These are phyloP conservation scores for Pyrenochaeta sp. DNA, from an alignment of 2,329 filamentous ascomycete genomes.

Conservation along the genomic window DNA sequence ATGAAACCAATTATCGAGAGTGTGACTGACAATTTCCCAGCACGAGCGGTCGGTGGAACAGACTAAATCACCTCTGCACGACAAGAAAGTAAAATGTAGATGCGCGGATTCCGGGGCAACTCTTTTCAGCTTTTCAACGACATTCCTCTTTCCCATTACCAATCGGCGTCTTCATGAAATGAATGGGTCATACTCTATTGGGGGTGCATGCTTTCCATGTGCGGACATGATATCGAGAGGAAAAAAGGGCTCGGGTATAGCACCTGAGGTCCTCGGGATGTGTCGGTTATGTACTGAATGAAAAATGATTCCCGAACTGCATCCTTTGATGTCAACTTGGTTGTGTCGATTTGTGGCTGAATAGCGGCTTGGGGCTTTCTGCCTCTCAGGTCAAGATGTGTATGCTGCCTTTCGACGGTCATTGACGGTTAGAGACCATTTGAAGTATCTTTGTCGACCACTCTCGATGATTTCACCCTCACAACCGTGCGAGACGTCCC, in stretches of 20 bases:
- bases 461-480: too few species aligned
- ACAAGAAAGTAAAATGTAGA: constrained; percentile 29
- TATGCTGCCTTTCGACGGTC: too few species aligned
- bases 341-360: constrained; percentile 1
- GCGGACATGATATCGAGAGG: constrained; percentile 42
- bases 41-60: constrained; percentile 46
- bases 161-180: constrained; percentile 45
- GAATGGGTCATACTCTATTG: constrained; percentile 39
- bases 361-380: background rate
- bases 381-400: background rate
- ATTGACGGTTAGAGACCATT: too few species aligned
- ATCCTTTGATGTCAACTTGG: background rate
- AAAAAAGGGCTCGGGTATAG: constrained; percentile 33
- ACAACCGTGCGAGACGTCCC: too few species aligned
- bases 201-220: constrained; percentile 40
- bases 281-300: constrained; percentile 47
- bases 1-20: too few species aligned
- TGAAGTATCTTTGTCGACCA: too few species aligned
- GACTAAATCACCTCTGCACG: constrained; percentile 41
- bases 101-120: constrained; percentile 31
- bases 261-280: constrained; percentile 29
- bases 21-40: constrained; percentile 33
- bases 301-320: constrained; percentile 41
- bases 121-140: constrained; percentile 41
- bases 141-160: constrained; percentile 46